Evolutionary conservation across 1,284 basidiomycete genomes (phyloP), one percentile per base, ranked within the genome.

Genomic region (Fomitopsis betulina): DNA sequence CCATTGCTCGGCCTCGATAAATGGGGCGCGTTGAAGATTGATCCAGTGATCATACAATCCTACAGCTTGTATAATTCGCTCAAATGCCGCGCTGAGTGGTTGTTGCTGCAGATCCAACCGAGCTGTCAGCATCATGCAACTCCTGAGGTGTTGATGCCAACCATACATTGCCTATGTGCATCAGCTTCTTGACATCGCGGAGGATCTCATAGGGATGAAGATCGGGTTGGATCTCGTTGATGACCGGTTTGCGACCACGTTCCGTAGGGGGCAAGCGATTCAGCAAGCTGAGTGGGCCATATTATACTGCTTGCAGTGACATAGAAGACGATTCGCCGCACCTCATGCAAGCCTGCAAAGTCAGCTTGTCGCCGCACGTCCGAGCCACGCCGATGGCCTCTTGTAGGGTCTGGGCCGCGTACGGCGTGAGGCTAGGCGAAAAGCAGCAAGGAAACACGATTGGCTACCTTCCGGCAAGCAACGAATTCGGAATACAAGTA

Each of bases 281-380:
- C 27, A 89, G 66, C 66, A 93, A 75, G 65, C 89, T 92, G 60
- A 43, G 59, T 27, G 15, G 17, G 13, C 10, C 25, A 15, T 27
- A 7, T 30, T 17, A 32, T 15, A 15, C 25, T 5, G 25, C 13
- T 5, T 13, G 25, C 8, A 1, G 9, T 15, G 8, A 10, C 8
- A 12, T 3, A 6, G 35, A 37, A 15, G 12, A 5, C 35, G 13
- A 37, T 15, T 37, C 13, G 5, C 53, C 68, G 47, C 58, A 89
- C 90, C 86, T 88, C 66, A 87, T 86, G 66, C 89, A 91, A 66
- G 91, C 87, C 62, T 91, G 88, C 55, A 93, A 73, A 19, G 86
- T 86, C 49, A 85, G 65, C 59, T 79, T 84, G 70, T 93, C 90
- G 32, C 83, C 83, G 45, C 77, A 81, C n/a, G 84, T 85, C 55